Evolutionary conservation across 257 asterid genomes (phyloP).

Genomic region (Solanum medicagineum): DNA sequence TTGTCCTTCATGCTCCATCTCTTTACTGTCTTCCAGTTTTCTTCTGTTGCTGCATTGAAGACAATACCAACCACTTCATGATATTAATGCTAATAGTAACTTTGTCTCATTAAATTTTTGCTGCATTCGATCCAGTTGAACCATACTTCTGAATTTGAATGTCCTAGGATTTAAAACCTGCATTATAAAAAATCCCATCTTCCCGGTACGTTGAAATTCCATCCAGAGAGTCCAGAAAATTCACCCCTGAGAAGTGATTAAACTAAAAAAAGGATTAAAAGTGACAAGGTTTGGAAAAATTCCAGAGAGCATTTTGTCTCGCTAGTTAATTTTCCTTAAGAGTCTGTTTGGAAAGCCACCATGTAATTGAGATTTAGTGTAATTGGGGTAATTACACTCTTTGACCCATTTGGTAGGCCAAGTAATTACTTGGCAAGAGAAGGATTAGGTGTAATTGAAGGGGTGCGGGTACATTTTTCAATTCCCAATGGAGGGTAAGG

Average conservation of each 20-base stretch:
- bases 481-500: too few species aligned
- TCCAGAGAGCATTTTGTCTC: neutral
- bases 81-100: neutral
- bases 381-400: too few species aligned
- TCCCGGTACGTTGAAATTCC: neutral
- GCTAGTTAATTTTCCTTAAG: neutral
- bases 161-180: neutral
- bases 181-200: neutral
- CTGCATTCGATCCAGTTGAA: neutral
- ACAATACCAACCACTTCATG: neutral
- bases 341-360: too few species aligned
- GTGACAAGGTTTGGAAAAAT: neutral
- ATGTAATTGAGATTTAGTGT: too few species aligned
- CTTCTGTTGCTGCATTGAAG: neutral
- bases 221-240: neutral
- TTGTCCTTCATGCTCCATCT: neutral
- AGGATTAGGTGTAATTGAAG: too few species aligned
- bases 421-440: too few species aligned
- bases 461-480: too few species aligned
- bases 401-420: too few species aligned
- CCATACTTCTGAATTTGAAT: neutral
- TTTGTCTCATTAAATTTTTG: neutral
- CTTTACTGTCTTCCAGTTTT: neutral
- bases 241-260: neutral
- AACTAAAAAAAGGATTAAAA: neutral